A percentile compares a stretch with the other conserved stretches of the same genome.
Evolutionary conservation across 768 basidiomycete genomes (phyloP).

Genomic region (Lepiota subincarnata): DNA sequence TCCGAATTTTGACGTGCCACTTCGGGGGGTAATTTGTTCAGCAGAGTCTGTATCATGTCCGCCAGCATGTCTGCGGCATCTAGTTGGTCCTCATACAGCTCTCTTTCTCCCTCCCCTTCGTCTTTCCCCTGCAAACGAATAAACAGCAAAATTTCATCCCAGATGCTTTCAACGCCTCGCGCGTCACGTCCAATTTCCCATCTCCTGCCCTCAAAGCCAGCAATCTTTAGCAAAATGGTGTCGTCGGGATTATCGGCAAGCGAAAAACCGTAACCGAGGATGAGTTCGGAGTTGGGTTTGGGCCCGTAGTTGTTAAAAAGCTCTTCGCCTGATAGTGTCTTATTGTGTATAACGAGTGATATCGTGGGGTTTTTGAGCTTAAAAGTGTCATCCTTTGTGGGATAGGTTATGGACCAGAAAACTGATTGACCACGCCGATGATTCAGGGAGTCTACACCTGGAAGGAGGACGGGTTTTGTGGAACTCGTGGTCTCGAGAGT

Average conservation of each 20-base stretch:
- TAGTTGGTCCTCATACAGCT: constrained; percentile 57
- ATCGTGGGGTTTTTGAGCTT: constrained; percentile 34
- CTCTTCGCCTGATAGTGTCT: constrained; percentile 43
- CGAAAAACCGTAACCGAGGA: constrained; percentile 91
- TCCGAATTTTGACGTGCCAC: constrained; percentile 17
- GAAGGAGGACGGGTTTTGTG: constrained; percentile 77
- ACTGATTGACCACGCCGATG: constrained; percentile 78
- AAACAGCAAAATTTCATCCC: constrained; percentile 44
- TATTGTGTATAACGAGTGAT: constrained; percentile 55
- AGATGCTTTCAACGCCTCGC: constrained; percentile 51
- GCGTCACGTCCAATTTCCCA: constrained; percentile 66
- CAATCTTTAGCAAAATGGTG: constrained; percentile 75
- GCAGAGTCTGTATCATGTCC: constrained; percentile 58
- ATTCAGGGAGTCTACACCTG: constrained; percentile 84
- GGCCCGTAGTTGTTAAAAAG: constrained; percentile 91
- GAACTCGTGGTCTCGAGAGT: constrained; percentile 22
- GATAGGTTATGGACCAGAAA: constrained; percentile 67
- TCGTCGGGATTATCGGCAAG: constrained; percentile 79
- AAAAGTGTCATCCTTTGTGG: constrained; percentile 18
- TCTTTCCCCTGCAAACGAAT: constrained; percentile 20
- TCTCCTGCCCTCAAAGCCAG: constrained; percentile 43
- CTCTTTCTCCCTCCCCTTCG: constrained; percentile 20
- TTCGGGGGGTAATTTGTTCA: constrained; percentile 44
- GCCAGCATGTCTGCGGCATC: constrained; percentile 62
- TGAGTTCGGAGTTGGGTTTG: constrained; percentile 85